Evolutionary conservation across 495 filamentous ascomycete species (phyloP), one percentile per base, ranked within the genome.

Genomic region (Aspergillus nidulans): DNA sequence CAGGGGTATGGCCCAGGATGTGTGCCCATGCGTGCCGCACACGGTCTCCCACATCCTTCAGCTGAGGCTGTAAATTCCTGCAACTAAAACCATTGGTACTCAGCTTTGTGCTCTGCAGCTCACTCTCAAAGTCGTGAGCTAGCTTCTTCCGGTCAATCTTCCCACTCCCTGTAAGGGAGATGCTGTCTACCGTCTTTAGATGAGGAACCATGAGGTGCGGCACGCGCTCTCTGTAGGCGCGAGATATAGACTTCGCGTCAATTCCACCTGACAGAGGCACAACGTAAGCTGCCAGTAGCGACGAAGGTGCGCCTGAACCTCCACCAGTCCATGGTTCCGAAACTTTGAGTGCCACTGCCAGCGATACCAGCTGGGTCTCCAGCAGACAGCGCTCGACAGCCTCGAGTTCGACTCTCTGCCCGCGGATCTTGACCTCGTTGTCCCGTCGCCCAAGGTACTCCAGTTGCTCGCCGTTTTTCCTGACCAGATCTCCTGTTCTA

Each of bases 351-450:
- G 45, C 26, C 10, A 48, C n/a, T 6, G 16, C 45, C 16, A 32
- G n/a, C 13, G 45, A 30, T 4, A 48, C 30, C 4, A 32, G 16
- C 12, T 30, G 38, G 0, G 54, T 57, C 4, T 21, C 23, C 26
- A 57, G 39, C 23, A 30, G 50, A 39, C 10, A 56, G 53, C 1
- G 15, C 23, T 51, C 77, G 76, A 81, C 58, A 6, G 81, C 77
- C 5, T 56, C 36, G 0, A 81, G 61, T 1, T 82, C 78, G 6
- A 81, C 68, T 1, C 78, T 74, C 4, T 77, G 19, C 0, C 80
- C 80, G 1, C 69, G 59, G 3, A 81, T 44, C 56, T 82, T 81
- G 41, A 80, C 57, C 55, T 77, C 72, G 4, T 67, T 71, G 53
- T 75, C 72, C 40, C 65, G 62, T 0, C 72, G 62, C 1, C 71